Conservation (phyloP, 1,139 yeast genomes). For the Saccharomycopsis hybrid region DNA sequence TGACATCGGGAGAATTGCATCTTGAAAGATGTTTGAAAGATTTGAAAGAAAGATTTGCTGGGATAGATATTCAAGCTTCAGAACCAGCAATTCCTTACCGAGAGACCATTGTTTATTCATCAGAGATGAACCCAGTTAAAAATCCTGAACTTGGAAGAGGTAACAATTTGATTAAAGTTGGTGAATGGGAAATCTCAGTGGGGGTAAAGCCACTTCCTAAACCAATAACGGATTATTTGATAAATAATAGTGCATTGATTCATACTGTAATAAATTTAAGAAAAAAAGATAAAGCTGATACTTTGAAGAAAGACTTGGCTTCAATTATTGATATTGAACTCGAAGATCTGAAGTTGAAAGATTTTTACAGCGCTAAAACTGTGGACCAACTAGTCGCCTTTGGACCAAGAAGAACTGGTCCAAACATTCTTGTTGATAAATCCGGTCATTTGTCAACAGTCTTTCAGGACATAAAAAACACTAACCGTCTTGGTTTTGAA, state of each 20-base stretch:
- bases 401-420: slow-evolving; percentile 75
- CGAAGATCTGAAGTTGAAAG: slow-evolving; percentile 25
- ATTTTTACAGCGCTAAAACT: slow-evolving; percentile 21
- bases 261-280: slow-evolving; percentile 32
- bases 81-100: slow-evolving; percentile 94
- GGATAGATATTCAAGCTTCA: slow-evolving; percentile 77
- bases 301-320: slow-evolving; percentile 35
- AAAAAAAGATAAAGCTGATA: slow-evolving; percentile 49
- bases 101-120: slow-evolving; percentile 57
- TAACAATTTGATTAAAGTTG: slow-evolving; percentile 23
- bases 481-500: slow-evolving; percentile 35
- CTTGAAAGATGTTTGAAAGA: slow-evolving; percentile 87
- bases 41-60: slow-evolving; percentile 85
- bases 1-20: slow-evolving; percentile 95
- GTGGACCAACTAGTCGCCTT: slow-evolving; percentile 52
- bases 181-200: slow-evolving; percentile 32
- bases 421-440: slow-evolving; percentile 63
- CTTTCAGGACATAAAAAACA: slow-evolving; percentile 25
- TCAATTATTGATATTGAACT: slow-evolving; percentile 23
- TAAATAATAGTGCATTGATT: slow-evolving; percentile 39
- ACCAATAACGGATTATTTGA: slow-evolving; percentile 44
- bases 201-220: slow-evolving; percentile 55
- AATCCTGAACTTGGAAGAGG: slow-evolving; percentile 27
- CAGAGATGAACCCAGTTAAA: slow-evolving; percentile 41
- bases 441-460: slow-evolving; percentile 36